phyloP scores from a whole-genome alignment of 768 basidiomycete species.

The Tulasnella sp. region DNA sequence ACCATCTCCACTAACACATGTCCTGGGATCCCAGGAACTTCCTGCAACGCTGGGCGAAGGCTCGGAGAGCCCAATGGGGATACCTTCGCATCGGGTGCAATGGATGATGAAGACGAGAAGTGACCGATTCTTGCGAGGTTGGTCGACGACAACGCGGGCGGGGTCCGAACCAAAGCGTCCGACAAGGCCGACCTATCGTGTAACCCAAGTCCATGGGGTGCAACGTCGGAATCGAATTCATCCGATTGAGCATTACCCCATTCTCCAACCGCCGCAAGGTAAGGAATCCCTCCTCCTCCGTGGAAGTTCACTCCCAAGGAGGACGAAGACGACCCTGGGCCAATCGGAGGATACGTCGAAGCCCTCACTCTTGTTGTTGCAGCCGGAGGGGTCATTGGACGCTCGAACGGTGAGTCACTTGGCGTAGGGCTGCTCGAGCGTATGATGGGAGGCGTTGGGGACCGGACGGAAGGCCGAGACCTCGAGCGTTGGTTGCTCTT shows the following conservation, averaged over 20 bases:
- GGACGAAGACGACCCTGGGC: not conserved
- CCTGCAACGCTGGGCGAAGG: not conserved
- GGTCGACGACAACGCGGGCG: not conserved
- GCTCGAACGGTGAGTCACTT: not conserved
- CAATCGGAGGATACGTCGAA: not conserved
- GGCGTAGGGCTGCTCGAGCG: not conserved
- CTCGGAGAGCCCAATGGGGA: not conserved
- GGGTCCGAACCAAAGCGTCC: not conserved
- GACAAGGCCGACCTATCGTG: not conserved
- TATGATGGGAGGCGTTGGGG: conserved; percentile 11
- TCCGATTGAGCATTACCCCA: not conserved
- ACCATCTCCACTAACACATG: conserved; percentile 15
- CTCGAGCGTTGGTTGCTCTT: not conserved
- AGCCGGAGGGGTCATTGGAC: not conserved
- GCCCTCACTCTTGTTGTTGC: not conserved
- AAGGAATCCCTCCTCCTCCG: not conserved
- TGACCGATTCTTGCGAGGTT: not conserved
- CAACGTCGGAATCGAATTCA: not conserved
- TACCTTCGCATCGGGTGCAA: not conserved
- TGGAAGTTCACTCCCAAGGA: not conserved
- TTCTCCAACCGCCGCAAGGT: not conserved
- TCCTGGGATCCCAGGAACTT: conserved; percentile 12
- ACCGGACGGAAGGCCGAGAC: not conserved
- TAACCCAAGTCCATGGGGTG: not conserved
- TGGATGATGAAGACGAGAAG: conserved; percentile 3